phyloP scores from a whole-genome alignment of 305 asterid genomes.

The Stenogyne calaminthoides region DNA sequence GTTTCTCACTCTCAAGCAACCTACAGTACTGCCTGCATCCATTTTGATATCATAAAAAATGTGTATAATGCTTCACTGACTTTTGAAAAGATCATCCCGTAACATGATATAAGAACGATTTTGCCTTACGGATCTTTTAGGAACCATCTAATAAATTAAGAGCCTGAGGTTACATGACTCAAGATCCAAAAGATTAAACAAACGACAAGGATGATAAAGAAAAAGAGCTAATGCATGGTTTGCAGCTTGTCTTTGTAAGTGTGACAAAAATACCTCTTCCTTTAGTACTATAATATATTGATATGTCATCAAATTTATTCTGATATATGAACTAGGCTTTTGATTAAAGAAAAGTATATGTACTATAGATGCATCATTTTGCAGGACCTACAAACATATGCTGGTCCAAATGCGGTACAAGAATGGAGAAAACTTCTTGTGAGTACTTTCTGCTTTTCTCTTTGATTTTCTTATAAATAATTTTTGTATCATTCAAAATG shows the following conservation, averaged over 20 bases:
- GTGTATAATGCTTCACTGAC: neutral
- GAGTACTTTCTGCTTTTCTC: conserved; percentile 34
- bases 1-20: conserved; percentile 2
- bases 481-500: neutral
- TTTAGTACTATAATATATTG: neutral
- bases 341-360: neutral
- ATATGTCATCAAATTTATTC: neutral
- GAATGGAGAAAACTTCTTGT: conserved; percentile 98
- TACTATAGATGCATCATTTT: conserved; percentile 11
- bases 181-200: conserved; percentile 2
- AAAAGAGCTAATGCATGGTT: neutral
- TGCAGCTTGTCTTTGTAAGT: conserved; percentile 1
- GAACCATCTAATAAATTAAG: neutral
- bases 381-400: conserved; percentile 88
- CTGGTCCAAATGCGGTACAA: conserved; percentile 74
- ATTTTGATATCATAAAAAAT: neutral
- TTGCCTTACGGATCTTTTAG: neutral
- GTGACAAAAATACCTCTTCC: conserved; percentile 7
- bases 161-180: conserved; percentile 11
- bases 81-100: neutral
- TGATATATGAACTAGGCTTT: conserved; percentile 5
- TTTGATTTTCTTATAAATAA: conserved; percentile 10
- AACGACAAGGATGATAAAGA: conserved; percentile 2
- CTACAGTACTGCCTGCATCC: conserved; percentile 16
- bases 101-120: conserved; percentile 15